Evolutionary conservation across 2,329 filamentous ascomycete genomes (phyloP), one percentile per base, ranked within the genome.

Genomic region (Sordariomycetes sp.): DNA sequence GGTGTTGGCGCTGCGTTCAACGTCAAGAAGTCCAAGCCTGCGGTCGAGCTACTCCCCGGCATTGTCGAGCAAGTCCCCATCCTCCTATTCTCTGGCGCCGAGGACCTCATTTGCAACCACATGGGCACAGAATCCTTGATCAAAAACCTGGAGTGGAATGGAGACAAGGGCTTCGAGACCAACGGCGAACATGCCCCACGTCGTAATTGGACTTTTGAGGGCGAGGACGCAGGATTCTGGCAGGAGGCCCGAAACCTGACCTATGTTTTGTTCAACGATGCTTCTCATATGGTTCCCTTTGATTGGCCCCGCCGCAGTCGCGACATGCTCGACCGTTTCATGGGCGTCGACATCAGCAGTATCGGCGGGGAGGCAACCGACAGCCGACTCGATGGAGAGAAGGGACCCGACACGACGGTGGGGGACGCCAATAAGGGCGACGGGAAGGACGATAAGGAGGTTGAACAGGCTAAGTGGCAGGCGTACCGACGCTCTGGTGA

Each of bases 271-370:
- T 94, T 96, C 61, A 86, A 94, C 66, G 94, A 98, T 57, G 79
- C 86, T 12, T 94, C 85, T 32, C 92, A 98, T 59, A 98, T 98
- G 92, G 92, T 98, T 2, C 93, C 92, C 1, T 96, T 92, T 51
- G 90, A 98, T 58, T 84, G 83, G 47, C 81, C 90, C 2, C 79
- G 86, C 31, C 81, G 87, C 40, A 83, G 80, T 15, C 77, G 90
- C 41, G 92, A 96, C 55, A 98, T 98, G 92, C 77, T 98, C 12
- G 90, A 98, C 58, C 83, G 92, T 26, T 94, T 98, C 62, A 86
- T 96, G 72, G 76, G 78, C 32, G 86, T 98, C 26, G 87, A 96
- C 52, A 93, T 96, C 44, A 82, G 76, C 46, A 82, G 75, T 50
- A 93, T 95, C 44, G 90, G 90, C 38, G 88, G 86, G 33, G 63